These are phyloP conservation scores for Teratosphaeria gauchensis DNA, from an alignment of 2,329 filamentous ascomycete genomes.

Conservation along the genomic window DNA sequence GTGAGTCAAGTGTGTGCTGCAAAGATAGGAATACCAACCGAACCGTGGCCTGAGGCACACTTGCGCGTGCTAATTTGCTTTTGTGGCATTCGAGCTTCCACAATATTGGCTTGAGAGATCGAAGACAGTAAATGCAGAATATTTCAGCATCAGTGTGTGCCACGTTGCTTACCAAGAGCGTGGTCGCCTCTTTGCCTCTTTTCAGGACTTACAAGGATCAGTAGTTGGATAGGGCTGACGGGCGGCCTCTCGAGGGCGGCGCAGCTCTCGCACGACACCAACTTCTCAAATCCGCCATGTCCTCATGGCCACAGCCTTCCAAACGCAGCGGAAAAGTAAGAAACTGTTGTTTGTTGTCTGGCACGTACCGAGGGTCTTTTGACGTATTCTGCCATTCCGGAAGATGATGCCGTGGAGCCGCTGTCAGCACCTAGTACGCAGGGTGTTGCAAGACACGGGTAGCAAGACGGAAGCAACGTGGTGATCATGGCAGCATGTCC, in stretches of 20 bases:
- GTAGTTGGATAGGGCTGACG: background rate
- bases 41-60: background rate
- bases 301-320: background rate
- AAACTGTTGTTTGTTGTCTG: background rate
- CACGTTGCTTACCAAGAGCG: background rate
- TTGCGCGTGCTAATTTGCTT: background rate
- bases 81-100: background rate
- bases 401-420: background rate
- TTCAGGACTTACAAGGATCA: background rate
- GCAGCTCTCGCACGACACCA: background rate
- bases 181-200: background rate
- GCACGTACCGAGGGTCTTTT: background rate
- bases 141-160: background rate
- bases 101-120: background rate
- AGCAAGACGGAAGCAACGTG: background rate
- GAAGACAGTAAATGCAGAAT: background rate
- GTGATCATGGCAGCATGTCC: background rate
- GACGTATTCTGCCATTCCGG: background rate
- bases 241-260: background rate
- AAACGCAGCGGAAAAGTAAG: background rate
- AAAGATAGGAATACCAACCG: background rate
- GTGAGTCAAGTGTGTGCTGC: background rate
- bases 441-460: background rate
- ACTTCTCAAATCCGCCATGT: background rate
- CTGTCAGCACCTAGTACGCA: background rate